Evolutionary conservation across 768 basidiomycete species (phyloP), one percentile per base, ranked within the genome.

Genomic region (Rhodotorula kratochvilovae): DNA sequence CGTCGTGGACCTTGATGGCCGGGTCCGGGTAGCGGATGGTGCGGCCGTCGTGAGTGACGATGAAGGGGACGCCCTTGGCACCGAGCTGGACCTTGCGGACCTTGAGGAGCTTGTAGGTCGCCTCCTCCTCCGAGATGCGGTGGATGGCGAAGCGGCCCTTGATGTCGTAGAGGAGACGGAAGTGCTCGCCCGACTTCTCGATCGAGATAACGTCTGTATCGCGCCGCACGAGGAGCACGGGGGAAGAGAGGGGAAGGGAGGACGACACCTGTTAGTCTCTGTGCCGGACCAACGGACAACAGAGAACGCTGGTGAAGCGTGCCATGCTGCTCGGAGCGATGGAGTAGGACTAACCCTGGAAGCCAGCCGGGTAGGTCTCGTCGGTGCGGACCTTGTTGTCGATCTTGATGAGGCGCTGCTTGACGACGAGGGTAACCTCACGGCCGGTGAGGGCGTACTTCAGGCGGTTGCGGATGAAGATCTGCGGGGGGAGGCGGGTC

Each of bases 11-110:
- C 79, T 85, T 87, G 87, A 99, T 92, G 77, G 83, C 81, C 42
- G 96, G 96, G 82, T 99, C 96, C 77, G 96, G 95, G 85, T 97
- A 99, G 74, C 96, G 94, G 84, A 99, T 98, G 76, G 96, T 99
- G 81, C 96, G 92, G 63, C 96, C 96, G 80, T 99, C 96, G 84
- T 99, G 96, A 77, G 95, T 97, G 83, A 97, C 91, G 77, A 99
- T 85, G 85, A 94, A 88, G 65, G 96, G 96, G 60, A 99, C 93
- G 77, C 93, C 93, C 81, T 91, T 90, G 77, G 87, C 85, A 71
- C 96, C 96, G 76, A 98, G 84, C 73, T 92, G 92, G 53, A 95
- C 90, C 78, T 87, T 89, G 81, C 87, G 87, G 78, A 99, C 96
- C 76, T 82, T 82, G 66, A 70, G 68, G 71, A 77, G 78, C 78